Conservation (phyloP, 306 rosid genomes). For the Elaeagnus macrophylla region DNA sequence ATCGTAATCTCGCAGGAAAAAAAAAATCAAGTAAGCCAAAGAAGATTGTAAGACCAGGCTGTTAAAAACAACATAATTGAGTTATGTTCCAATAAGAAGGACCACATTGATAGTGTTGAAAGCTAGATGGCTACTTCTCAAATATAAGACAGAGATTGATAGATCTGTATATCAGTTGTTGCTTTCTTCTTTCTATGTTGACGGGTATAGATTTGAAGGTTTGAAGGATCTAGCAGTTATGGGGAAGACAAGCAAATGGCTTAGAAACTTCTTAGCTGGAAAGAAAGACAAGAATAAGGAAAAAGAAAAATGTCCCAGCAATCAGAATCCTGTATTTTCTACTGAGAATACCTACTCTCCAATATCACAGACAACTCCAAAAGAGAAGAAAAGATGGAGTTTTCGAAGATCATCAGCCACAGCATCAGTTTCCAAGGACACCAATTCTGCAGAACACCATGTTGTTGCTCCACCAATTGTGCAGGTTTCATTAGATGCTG, state of each 20-base stretch:
- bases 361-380: conserved; percentile 30
- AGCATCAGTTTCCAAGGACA: conserved; percentile 38
- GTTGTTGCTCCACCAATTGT: conserved; percentile 21
- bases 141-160: conserved; percentile 12
- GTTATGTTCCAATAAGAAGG: conserved; percentile 20
- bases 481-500: conserved; percentile 28
- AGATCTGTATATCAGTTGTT: conserved; percentile 33
- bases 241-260: conserved; percentile 89
- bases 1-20: conserved; percentile 12
- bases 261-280: conserved; percentile 56
- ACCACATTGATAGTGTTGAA: conserved; percentile 4
- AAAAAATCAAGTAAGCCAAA: conserved; percentile 12
- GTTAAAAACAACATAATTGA: conserved; percentile 19
- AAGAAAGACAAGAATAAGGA: conserved; percentile 52
- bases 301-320: conserved; percentile 27
- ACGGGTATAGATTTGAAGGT: conserved; percentile 24
- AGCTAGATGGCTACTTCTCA: conserved; percentile 27
- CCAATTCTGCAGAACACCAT: conserved; percentile 23
- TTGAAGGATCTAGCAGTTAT: conserved; percentile 32
- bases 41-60: conserved; percentile 31
- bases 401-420: conserved; percentile 75
- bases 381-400: conserved; percentile 85
- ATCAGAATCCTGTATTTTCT: conserved; percentile 27
- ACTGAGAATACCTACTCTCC: conserved; percentile 40
- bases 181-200: conserved; percentile 30